A percentile compares a stretch with the other conserved stretches of the same genome.
phyloP scores from a whole-genome alignment of 129 eudicot species.

The Tagetes patula region DNA sequence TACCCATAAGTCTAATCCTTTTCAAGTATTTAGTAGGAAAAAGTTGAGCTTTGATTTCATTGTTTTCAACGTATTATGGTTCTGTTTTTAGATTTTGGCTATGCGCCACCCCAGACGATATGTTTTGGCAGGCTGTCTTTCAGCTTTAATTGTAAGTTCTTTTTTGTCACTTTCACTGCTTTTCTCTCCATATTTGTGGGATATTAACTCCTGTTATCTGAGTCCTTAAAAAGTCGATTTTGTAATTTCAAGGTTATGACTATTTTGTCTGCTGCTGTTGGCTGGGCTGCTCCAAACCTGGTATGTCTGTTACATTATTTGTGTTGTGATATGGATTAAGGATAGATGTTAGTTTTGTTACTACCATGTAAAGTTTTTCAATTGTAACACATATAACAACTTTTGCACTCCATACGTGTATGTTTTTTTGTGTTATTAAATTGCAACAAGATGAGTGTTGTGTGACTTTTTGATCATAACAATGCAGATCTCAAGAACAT shows the following conservation, averaged over 20 bases:
- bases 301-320: constrained; percentile 39
- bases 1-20: background rate
- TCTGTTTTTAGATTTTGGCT: constrained; percentile 72
- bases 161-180: background rate
- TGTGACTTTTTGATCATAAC: constrained; percentile 20
- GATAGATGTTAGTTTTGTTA: background rate
- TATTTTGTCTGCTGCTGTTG: constrained; percentile 83
- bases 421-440: background rate
- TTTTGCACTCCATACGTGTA: background rate
- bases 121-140: constrained; percentile 88
- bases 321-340: background rate
- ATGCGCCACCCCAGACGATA: constrained; percentile 98
- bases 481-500: constrained; percentile 76
- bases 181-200: background rate
- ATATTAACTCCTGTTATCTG: background rate
- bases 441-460: background rate
- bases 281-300: constrained; percentile 99
- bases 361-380: constrained; percentile 12
- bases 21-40: background rate
- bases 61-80: constrained; percentile 17
- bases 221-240: constrained; percentile 3
- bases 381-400: constrained; percentile 5
- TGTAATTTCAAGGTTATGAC: constrained; percentile 78
- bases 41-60: background rate
- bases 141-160: constrained; percentile 70